phyloP scores from a whole-genome alignment of 140 eudicot genomes.

The Ambrosia hybrid region DNA sequence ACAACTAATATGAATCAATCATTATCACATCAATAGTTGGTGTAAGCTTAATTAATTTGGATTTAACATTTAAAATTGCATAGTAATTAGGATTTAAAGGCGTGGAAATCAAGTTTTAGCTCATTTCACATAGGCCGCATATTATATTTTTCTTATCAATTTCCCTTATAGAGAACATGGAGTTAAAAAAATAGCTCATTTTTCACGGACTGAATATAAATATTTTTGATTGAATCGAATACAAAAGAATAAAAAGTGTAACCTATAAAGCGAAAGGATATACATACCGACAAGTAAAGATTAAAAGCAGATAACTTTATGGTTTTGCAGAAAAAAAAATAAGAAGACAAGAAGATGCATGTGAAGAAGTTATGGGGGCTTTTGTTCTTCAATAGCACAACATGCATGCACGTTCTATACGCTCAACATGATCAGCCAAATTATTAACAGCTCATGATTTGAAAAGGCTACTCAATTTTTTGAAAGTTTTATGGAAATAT shows the following conservation, averaged over 20 bases:
- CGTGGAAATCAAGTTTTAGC: slow-evolving; percentile 7
- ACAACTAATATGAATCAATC: no score
- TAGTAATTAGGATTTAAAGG: background rate
- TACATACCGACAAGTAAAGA: slow-evolving; percentile 14
- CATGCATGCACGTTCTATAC: slow-evolving; percentile 26
- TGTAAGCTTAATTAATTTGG: background rate
- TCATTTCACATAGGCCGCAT: slow-evolving; percentile 6
- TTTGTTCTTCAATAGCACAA: slow-evolving; percentile 11
- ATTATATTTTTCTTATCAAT: background rate
- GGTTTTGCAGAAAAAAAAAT: slow-evolving; percentile 14
- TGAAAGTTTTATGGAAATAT: slow-evolving; percentile 8
- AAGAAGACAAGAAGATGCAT: slow-evolving; percentile 37
- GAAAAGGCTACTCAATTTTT: slow-evolving; percentile 12
- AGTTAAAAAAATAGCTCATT: slow-evolving; percentile 13
- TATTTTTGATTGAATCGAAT: slow-evolving; percentile 13
- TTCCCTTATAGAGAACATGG: background rate
- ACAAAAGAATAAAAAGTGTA: slow-evolving; percentile 24
- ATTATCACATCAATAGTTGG: background rate
- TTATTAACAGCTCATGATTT: slow-evolving; percentile 19
- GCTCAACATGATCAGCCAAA: slow-evolving; percentile 5
- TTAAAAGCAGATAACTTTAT: slow-evolving; percentile 14
- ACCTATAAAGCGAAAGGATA: slow-evolving; percentile 19
- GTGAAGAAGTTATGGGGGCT: slow-evolving; percentile 29
- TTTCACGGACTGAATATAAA: background rate
- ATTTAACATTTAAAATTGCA: background rate